Conservation (phyloP, 441 rosid species). For the Euphorbia neoarborescens region DNA sequence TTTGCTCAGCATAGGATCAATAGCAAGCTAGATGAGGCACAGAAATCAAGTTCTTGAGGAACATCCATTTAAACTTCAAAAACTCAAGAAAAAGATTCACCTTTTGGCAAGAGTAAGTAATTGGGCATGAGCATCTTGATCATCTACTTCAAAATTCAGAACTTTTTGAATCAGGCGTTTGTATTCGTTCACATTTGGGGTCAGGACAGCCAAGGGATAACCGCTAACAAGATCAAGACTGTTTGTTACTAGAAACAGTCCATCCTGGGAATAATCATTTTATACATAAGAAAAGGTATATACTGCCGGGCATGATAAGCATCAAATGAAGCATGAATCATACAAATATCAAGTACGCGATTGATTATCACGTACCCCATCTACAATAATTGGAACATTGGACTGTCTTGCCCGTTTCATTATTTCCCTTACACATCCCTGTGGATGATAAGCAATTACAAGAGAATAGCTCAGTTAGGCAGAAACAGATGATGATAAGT, state of each 20-base stretch:
- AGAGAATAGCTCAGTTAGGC: neutral
- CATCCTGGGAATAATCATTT: conserved; percentile 44
- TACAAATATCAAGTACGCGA: conserved; percentile 3
- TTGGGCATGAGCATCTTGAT: conserved; percentile 49
- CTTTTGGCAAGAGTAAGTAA: conserved; percentile 57
- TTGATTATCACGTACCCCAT: conserved; percentile 54
- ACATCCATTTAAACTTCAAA: neutral
- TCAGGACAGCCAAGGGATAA: conserved; percentile 69
- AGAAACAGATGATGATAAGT: neutral
- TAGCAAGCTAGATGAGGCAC: neutral
- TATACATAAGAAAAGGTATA: conserved; percentile 3
- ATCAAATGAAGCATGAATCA: conserved; percentile 7
- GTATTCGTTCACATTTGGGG: conserved; percentile 87
- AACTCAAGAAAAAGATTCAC: conserved; percentile 30
- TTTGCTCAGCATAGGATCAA: neutral
- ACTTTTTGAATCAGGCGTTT: conserved; percentile 77
- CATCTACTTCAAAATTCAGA: conserved; percentile 55
- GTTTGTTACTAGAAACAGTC: conserved; percentile 74
- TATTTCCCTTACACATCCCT: conserved; percentile 75
- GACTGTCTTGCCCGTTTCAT: conserved; percentile 59
- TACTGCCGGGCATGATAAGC: neutral
- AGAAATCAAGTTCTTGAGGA: neutral
- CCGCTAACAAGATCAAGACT: conserved; percentile 57
- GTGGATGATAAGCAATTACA: conserved; percentile 20
- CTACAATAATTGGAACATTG: conserved; percentile 73